Base-by-base conservation (phyloP, 2,329 filamentous ascomycete genomes). In the Orbilia javanica region DNA sequence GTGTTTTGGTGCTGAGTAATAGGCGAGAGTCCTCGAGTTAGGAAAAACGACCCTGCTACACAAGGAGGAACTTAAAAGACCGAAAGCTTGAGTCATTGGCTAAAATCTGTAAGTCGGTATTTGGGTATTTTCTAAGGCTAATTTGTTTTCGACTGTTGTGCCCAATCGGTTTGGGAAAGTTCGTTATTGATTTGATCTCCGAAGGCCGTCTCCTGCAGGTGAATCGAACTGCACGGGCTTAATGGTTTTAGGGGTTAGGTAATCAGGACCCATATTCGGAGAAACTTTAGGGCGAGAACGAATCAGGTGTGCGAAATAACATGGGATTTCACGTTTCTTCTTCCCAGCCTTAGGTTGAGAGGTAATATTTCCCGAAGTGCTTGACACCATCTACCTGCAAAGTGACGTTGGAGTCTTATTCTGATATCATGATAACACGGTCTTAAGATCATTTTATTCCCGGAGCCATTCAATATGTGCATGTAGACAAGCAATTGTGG, bases 251-350 rank as follows among this genome's bases (percentile, higher is more conserved):
- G 39, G 46, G 31, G 22, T 76, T 70, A 76, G 48, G 42, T 76
- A 76, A 76, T 55, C 65, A 57, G 4, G 27, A 22, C 39, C 46
- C 57, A 57, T 25, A 36, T 31, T 70, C 72, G 72, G 72, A 52
- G 65, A 70, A 76, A 76, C 66, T 65, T 76, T 76, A 5, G 27
- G n/a, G 22, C 55, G 65, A 76, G 20, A 48, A 34, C 71, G 60
- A 67, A 74, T 67, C 18, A 66, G 11, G n/a, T 34, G 6, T 18
- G 20, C 15, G 4, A 20, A 44, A n/a, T 13, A 18, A n/a, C 22
- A 2, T 5, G 7, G 22, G 18, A 4, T 50, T 48, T 50, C 18
- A 10, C n/a, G 8, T 10, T 22, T 46, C n/a, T 34, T 46, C n/a
- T 34, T 48, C 42, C 48, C 60, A 64, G 60, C 60, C 60, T 64